These are phyloP conservation scores for Phanerochaete sordida DNA, from an alignment of 768 basidiomycete species.

Conservation along the genomic window DNA sequence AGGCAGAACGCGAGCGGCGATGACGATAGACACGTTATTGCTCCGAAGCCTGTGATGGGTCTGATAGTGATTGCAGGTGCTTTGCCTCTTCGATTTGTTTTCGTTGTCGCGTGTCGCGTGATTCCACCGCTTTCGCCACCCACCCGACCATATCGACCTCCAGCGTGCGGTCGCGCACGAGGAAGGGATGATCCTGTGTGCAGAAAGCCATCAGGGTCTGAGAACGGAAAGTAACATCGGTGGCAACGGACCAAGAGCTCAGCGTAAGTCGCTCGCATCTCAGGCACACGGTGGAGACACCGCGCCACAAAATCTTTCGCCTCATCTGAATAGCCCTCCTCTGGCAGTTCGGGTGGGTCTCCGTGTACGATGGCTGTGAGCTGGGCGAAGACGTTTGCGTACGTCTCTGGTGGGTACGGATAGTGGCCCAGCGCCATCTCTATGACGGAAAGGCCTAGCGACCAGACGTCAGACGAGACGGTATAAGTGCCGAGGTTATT, in stretches of 20 bases:
- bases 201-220: not conserved
- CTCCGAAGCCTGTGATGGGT: not conserved
- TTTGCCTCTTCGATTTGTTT: constrained; percentile 17
- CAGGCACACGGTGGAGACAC: constrained; percentile 82
- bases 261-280: constrained; percentile 75
- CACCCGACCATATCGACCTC: constrained; percentile 84
- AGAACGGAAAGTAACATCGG: too few species aligned
- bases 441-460: constrained; percentile 89
- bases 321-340: constrained; percentile 55
- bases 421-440: constrained; percentile 89
- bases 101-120: constrained; percentile 20
- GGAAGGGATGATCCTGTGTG: constrained; percentile 72
- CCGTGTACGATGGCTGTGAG: constrained; percentile 95
- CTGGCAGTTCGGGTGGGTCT: constrained; percentile 84
- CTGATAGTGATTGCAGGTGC: constrained; percentile 2
- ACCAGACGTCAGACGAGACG: constrained; percentile 97
- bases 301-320: constrained; percentile 80
- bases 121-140: constrained; percentile 53
- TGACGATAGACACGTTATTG: not conserved
- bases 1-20: not conserved
- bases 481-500: constrained; percentile 88
- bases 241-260: constrained; percentile 75
- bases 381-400: constrained; percentile 96
- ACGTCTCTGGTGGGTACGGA: constrained; percentile 97
- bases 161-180: constrained; percentile 52